Evolutionary conservation across 169 alveolate genomes (phyloP).

Genomic region (Plasmodium coatneyi): DNA sequence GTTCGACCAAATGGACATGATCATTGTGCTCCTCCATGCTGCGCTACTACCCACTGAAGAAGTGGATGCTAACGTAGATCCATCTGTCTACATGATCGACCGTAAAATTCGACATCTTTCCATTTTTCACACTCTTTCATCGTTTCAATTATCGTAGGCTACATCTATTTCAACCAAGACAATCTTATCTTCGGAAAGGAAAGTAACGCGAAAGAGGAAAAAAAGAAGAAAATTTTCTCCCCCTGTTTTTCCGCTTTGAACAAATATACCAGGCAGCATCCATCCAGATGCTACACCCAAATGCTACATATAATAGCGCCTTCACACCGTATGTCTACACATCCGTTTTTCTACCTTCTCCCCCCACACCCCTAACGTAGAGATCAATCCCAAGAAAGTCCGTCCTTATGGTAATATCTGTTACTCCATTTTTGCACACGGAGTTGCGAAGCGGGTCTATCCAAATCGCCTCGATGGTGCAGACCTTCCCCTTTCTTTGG

Average conservation of each 20-base stretch:
- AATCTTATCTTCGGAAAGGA: neutral
- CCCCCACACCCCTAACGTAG: neutral
- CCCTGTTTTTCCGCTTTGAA: neutral
- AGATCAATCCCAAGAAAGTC: neutral
- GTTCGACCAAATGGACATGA: neutral
- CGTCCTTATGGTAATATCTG: neutral
- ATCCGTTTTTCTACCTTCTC: neutral
- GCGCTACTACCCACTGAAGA: neutral
- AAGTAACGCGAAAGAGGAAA: conserved; percentile 7
- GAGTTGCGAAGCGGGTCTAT: neutral
- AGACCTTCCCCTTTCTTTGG: neutral
- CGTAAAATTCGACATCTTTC: neutral
- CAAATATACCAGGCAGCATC: neutral
- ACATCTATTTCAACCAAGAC: conserved; percentile 25
- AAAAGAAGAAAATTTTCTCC: neutral
- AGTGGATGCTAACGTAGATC: neutral
- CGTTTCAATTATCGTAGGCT: neutral
- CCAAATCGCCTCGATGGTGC: neutral
- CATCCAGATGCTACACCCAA: neutral
- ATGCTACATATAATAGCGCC: neutral
- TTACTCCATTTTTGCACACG: neutral
- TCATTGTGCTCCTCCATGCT: neutral
- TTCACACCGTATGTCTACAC: neutral
- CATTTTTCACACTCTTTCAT: neutral
- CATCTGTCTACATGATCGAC: neutral